phyloP scores from a whole-genome alignment of 768 basidiomycete species.

The Polyporus arcularius region DNA sequence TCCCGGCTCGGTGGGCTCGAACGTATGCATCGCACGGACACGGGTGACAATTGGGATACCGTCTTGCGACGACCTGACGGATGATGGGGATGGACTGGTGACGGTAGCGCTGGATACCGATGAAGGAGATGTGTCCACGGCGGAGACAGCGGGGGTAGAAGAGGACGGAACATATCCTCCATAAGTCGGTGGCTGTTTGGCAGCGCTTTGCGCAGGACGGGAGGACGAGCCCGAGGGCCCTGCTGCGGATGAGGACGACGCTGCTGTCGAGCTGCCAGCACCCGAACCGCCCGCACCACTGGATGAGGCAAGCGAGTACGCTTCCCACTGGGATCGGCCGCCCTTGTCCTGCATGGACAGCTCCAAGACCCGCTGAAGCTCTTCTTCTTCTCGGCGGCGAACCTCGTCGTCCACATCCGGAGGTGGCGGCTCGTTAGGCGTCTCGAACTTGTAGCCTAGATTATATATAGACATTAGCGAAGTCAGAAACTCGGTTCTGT shows the following conservation, averaged over 20 bases:
- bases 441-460: constrained; percentile 72
- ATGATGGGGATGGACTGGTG: constrained; percentile 27
- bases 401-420: constrained; percentile 77
- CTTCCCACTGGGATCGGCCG: constrained; percentile 61
- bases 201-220: constrained; percentile 15
- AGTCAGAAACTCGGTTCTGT: not conserved
- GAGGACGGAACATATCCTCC: constrained; percentile 59
- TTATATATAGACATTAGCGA: not conserved
- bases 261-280: constrained; percentile 24
- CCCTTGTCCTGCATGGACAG: constrained; percentile 93
- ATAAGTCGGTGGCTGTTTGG: constrained; percentile 40
- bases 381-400: constrained; percentile 87
- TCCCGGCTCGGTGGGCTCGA: constrained; percentile 83
- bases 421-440: constrained; percentile 61
- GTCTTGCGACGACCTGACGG: constrained; percentile 28
- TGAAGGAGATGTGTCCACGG: constrained; percentile 27
- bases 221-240: constrained; percentile 9
- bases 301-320: constrained; percentile 41
- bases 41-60: constrained; percentile 60
- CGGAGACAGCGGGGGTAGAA: constrained; percentile 42
- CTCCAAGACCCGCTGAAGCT: constrained; percentile 89
- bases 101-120: constrained; percentile 26
- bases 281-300: constrained; percentile 38
- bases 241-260: constrained; percentile 16
- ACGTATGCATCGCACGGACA: constrained; percentile 86